Conservation (phyloP, 1,284 basidiomycete genomes). For the Porodaedalea pini region DNA sequence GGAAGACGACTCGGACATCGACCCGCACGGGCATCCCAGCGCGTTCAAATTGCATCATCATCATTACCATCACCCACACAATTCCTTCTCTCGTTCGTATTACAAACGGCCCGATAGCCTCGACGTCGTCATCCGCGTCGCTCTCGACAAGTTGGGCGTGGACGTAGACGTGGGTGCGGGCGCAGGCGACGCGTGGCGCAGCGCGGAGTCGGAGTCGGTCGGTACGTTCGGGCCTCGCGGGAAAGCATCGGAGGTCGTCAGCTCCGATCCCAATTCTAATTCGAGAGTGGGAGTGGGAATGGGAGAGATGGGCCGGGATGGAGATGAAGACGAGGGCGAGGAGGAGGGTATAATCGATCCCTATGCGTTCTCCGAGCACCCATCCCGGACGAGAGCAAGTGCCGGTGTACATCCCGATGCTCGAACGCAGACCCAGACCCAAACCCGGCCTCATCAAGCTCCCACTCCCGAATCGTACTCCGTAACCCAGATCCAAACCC, state of each 20-base stretch:
- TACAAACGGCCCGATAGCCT: neutral
- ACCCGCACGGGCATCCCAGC: neutral
- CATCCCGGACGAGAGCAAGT: too few relatives aligned
- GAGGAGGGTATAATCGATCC: neutral
- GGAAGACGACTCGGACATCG: conserved; percentile 12
- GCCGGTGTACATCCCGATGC: too few relatives aligned
- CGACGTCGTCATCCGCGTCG: neutral
- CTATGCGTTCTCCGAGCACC: neutral
- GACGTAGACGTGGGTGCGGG: too few relatives aligned
- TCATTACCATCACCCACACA: too few relatives aligned
- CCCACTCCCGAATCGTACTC: too few relatives aligned
- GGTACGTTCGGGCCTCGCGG: neutral
- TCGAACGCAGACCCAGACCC: too few relatives aligned
- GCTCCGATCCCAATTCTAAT: too few relatives aligned
- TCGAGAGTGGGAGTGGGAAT: neutral
- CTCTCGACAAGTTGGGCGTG: neutral
- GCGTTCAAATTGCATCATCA: neutral
- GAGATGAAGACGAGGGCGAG: neutral
- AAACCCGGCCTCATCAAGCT: too few relatives aligned
- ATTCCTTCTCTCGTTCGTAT: neutral
- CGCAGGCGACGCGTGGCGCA: too few relatives aligned
- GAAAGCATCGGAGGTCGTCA: neutral
- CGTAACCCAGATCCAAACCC: too few relatives aligned
- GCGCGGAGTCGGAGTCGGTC: too few relatives aligned
- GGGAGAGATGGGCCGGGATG: neutral